Percentiles rank a stretch among this genome's conserved stretches.
Evolutionary conservation across 169 alveolate genomes (phyloP).

Genomic region (Plasmodium falciparum): DNA sequence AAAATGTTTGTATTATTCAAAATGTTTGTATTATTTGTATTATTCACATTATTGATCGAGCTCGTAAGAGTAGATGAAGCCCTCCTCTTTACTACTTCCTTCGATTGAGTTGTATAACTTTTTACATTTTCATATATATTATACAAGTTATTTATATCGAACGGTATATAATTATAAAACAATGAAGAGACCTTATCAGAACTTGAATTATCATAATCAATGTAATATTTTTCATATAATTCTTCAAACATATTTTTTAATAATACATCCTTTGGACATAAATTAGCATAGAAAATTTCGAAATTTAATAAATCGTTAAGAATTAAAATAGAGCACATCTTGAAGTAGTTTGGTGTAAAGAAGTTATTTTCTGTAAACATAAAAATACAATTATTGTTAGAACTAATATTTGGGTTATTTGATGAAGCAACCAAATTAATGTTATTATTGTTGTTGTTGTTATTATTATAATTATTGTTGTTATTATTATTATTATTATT

Average conservation of each 20-base stretch:
- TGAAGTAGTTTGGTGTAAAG: slow-evolving; percentile 34
- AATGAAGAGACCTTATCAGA: slow-evolving; percentile 9
- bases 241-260: slow-evolving; percentile 15
- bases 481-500: background rate
- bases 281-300: slow-evolving; percentile 21
- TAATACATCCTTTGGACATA: slow-evolving; percentile 38
- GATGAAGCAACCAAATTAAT: no score
- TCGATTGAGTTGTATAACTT: background rate
- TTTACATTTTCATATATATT: slow-evolving; percentile 13
- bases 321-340: slow-evolving; percentile 65
- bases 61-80: background rate
- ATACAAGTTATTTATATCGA: slow-evolving; percentile 21
- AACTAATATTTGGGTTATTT: background rate
- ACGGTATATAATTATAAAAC: slow-evolving; percentile 28
- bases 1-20: background rate
- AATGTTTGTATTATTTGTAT: background rate
- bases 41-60: background rate
- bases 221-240: slow-evolving; percentile 19
- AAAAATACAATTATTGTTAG: background rate
- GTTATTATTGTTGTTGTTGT: no score
- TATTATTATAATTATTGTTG: no score
- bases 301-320: slow-evolving; percentile 40
- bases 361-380: slow-evolving; percentile 10
- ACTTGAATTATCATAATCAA: slow-evolving; percentile 23
- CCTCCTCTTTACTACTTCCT: background rate